Evolutionary conservation across 495 filamentous ascomycete genomes (phyloP).

Genomic region (Glonium stellatum): DNA sequence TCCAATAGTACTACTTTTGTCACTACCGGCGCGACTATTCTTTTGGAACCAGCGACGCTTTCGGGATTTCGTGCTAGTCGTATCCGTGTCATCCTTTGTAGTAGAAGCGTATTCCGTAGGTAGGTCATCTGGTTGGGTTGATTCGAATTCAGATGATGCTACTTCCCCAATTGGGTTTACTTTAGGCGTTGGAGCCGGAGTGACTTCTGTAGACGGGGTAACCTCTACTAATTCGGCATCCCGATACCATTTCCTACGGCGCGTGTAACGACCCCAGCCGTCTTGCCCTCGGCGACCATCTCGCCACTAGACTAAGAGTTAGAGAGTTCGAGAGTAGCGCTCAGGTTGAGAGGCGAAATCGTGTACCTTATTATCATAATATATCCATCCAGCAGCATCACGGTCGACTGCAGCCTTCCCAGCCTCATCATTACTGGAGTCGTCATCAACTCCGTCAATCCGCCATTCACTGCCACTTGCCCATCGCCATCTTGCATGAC

Average conservation of each 20-base stretch:
- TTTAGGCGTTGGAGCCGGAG: constrained; percentile 36
- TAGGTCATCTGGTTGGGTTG: constrained; percentile 1
- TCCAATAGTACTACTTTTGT: constrained; percentile 34
- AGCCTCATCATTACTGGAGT: constrained; percentile 43
- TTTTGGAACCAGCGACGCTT: constrained; percentile 21
- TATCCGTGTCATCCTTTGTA: constrained; percentile 17
- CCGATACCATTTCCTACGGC: constrained; percentile 89
- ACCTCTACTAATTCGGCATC: constrained; percentile 91
- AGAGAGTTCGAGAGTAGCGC: not conserved
- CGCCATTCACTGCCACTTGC: constrained; percentile 76
- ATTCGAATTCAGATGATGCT: constrained; percentile 18
- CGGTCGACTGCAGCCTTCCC: constrained; percentile 36
- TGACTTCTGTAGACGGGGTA: constrained; percentile 40
- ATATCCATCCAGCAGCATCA: constrained; percentile 81
- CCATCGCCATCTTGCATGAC: constrained; percentile 83
- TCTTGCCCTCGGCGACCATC: constrained; percentile 83
- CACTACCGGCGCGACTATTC: constrained; percentile 8
- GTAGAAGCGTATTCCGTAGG: constrained; percentile 26
- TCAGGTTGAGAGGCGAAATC: not conserved
- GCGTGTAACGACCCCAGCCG: constrained; percentile 91
- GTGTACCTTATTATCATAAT: constrained; percentile 90
- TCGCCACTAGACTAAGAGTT: constrained; percentile 60
- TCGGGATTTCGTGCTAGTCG: constrained; percentile 35
- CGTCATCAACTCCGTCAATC: constrained; percentile 63
- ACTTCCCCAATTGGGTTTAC: constrained; percentile 18